Base-by-base conservation (phyloP, 2,329 filamentous ascomycete species). In the Colletotrichum sp. region DNA sequence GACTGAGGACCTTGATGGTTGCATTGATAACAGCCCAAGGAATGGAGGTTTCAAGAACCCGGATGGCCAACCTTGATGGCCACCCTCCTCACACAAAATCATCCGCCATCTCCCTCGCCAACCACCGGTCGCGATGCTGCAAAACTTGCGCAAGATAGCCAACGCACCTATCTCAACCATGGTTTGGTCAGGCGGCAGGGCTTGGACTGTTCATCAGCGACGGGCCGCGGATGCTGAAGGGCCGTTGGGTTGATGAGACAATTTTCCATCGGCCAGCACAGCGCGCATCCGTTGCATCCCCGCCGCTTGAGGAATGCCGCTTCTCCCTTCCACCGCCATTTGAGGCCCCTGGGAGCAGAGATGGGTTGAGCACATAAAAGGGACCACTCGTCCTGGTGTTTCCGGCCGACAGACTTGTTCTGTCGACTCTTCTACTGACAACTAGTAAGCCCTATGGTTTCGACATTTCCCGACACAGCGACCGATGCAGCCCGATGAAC, bases 1-100 rank as follows among this genome's bases (percentile, higher is more conserved):
- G 16, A 25, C 12, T 22, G 77, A 72, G 77, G 66, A 78, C 77
- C 77, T 68, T 77, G 77, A 77, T 78, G 75, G 55, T 39, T 67
- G 66, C 61, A 57, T 67, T 30, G 75, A 75, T 71, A 71, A 74
- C 59, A 69, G 16, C 44, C 59, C 13, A 39, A 67, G 52, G 30
- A 13, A 55, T 52, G n/a, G 36, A n/a, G 22, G 64, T 59, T 49
- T 59, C 36, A 39, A 32, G 77, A 32, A 77, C 75, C 75, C 68
- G 67, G 77, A 77, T 78, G 75, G 77, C 49, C 75, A 77, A 78
- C 77, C 77, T 62, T 77, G 75, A 78, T 78, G 77, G 77, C 57
- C 61, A n/a, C 11, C 44, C 59, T 25, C 19, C 66, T 29, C 36
- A 39, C 66, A 49, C 49, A 55, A 62, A 66, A 71, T 59, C 25